Base-by-base conservation (phyloP, 2,329 filamentous ascomycete species). In the Aspergillus proliferans region DNA sequence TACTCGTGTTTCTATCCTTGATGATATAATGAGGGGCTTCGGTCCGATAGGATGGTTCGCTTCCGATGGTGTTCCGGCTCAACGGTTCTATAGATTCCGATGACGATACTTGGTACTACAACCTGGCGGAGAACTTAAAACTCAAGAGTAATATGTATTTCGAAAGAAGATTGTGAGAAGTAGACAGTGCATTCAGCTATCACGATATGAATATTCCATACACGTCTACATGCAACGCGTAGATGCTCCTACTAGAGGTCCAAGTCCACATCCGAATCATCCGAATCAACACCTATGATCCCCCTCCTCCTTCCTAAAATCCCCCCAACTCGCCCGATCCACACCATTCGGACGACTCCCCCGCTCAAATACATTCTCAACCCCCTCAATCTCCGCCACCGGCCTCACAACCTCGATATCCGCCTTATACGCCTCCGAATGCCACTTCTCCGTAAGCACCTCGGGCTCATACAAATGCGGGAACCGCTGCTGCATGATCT, bases 381-480 rank as follows among this genome's bases (percentile, higher is more conserved):
- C 71, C 0, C 73, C 74, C 30, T 74, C 71, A 38, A 78, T 69
- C 45, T 66, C 61, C 7, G 72, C 67, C 9, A 77, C 70, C 0
- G 76, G 74, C 46, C 65, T 67, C 4, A 77, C 73, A 21, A 75
- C 69, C 43, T 73, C 61, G 70, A 83, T 73, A 67, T 73, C 54
- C 68, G 59, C 59, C 14, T 65, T 64, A 48, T 76, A 74, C 6
- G 68, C 71, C 15, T 62, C 58, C 6, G 74, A 69, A 55, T 73
- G 73, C 72, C 76, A 80, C 52, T 69, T 71, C 58, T 79, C 75
- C 1, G 63, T 67, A 49, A 78, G 67, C 54, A 77, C 71, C 43
- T 73, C 65, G 6, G 62, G 63, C 22, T 74, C 64, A 51, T 83
- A 81, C n/a, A 84, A 64, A 22, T 79, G 74, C 0, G 80, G 79